Conservation (phyloP, 2,329 filamentous ascomycete species). For the Penicillium sp. region DNA sequence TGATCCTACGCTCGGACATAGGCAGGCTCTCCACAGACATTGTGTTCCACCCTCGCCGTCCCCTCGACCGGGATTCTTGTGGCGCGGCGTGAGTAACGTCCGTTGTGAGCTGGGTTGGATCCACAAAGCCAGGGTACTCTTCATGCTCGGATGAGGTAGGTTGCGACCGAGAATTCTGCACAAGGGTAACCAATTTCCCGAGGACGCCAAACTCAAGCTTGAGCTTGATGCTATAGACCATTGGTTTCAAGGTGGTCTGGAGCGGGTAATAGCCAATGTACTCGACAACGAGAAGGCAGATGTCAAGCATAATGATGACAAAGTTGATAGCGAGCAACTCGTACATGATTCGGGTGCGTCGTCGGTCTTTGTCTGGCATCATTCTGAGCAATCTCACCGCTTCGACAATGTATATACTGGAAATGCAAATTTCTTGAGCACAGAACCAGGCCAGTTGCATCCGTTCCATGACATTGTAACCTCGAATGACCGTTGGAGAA, state of each 20-base stretch:
- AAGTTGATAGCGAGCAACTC: conserved; percentile 54
- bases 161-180: conserved; percentile 33
- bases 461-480: conserved; percentile 48
- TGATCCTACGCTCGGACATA: conserved; percentile 26
- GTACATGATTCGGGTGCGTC: conserved; percentile 47
- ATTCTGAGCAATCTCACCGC: conserved; percentile 49
- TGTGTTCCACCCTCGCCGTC: conserved; percentile 23
- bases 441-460: conserved; percentile 47
- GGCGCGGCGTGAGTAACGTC: conserved; percentile 42
- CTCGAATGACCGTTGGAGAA: conserved; percentile 28
- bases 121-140: conserved; percentile 44
- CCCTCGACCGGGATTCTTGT: conserved; percentile 9
- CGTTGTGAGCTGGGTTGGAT: conserved; percentile 40
- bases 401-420: conserved; percentile 55
- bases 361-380: conserved; percentile 35
- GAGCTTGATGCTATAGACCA: conserved; percentile 52
- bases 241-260: conserved; percentile 49
- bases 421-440: conserved; percentile 50
- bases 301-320: conserved; percentile 49
- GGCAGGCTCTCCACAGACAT: conserved; percentile 34
- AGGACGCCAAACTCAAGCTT: conserved; percentile 54
- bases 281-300: conserved; percentile 47
- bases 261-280: conserved; percentile 47
- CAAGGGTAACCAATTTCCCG: conserved; percentile 45
- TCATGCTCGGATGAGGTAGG: conserved; percentile 35